These are phyloP conservation scores for Colletotrichum sp. DNA, from an alignment of 2,329 filamentous ascomycete genomes.

Conservation along the genomic window DNA sequence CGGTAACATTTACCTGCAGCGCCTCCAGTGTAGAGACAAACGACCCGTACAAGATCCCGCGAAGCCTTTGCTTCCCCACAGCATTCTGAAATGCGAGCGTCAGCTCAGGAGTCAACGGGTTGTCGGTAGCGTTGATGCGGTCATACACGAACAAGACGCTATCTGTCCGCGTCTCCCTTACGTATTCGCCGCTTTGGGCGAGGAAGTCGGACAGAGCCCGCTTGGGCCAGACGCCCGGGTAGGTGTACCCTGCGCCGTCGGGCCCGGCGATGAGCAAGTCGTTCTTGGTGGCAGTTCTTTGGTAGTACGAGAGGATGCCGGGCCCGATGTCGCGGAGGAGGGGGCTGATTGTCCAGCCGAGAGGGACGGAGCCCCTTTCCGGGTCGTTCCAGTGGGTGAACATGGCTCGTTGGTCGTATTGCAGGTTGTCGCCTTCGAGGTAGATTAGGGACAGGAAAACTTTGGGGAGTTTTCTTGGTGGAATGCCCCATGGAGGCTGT, in stretches of 20 bases:
- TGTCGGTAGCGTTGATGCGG: not conserved
- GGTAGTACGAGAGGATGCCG: not conserved
- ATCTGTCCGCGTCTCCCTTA: not conserved
- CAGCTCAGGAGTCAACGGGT: not conserved
- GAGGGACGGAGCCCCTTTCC: not conserved
- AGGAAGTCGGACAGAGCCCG: not conserved
- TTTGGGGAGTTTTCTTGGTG: not conserved
- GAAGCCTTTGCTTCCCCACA: not conserved
- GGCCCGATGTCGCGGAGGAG: not conserved
- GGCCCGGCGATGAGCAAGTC: slow-evolving; percentile 2
- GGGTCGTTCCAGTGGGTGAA: slow-evolving; percentile 3
- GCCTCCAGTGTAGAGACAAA: not conserved
- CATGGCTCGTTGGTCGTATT: not conserved
- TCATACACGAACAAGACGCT: slow-evolving; percentile 1
- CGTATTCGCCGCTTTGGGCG: not conserved
- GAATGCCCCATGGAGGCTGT: not conserved
- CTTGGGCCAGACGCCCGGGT: not conserved
- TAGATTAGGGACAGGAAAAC: not conserved
- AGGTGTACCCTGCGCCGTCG: not conserved
- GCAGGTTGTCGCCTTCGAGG: slow-evolving; percentile 2
- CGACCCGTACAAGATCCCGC: not conserved
- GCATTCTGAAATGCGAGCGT: not conserved
- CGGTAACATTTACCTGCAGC: not conserved
- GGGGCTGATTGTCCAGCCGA: slow-evolving; percentile 5
- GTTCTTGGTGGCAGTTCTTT: not conserved